A percentile compares a stretch with the other conserved stretches of the same genome.
Evolutionary conservation across 192 early-diverging fungal genomes (phyloP).

Genomic region (Coemansia sp.): DNA sequence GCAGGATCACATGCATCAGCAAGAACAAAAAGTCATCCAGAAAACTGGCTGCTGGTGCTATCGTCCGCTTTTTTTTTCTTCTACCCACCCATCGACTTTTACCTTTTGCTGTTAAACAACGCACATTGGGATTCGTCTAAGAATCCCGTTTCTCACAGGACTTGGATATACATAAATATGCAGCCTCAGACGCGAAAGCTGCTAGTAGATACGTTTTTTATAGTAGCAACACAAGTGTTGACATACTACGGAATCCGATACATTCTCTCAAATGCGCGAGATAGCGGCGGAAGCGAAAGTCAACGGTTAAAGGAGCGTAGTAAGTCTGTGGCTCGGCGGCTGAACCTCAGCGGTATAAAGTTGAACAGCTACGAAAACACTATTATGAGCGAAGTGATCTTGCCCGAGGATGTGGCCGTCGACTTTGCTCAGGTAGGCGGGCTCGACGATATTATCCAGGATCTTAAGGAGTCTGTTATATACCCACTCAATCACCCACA

Average conservation of each 20-base stretch:
- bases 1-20: too few relatives aligned
- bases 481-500: conserved; percentile 92
- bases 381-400: conserved; percentile 91
- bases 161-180: conserved; percentile 14
- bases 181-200: conserved; percentile 54
- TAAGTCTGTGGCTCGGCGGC: conserved; percentile 31
- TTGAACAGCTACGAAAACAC: conserved; percentile 91
- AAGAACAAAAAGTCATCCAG: too few relatives aligned
- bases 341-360: conserved; percentile 57
- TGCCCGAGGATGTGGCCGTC: conserved; percentile 86
- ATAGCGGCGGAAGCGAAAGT: conserved; percentile 62
- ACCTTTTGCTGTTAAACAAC: neutral
- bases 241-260: conserved; percentile 88
- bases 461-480: conserved; percentile 92
- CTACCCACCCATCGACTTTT: neutral
- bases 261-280: conserved; percentile 73
- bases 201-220: conserved; percentile 53
- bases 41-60: too few relatives aligned
- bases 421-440: conserved; percentile 91
- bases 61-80: too few relatives aligned
- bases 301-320: conserved; percentile 75
- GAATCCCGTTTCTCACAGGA: too few relatives aligned
- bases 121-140: neutral
- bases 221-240: conserved; percentile 85
- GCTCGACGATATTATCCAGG: conserved; percentile 87